phyloP scores from a whole-genome alignment of 1,284 basidiomycete species.

The Ustilago lituana region DNA sequence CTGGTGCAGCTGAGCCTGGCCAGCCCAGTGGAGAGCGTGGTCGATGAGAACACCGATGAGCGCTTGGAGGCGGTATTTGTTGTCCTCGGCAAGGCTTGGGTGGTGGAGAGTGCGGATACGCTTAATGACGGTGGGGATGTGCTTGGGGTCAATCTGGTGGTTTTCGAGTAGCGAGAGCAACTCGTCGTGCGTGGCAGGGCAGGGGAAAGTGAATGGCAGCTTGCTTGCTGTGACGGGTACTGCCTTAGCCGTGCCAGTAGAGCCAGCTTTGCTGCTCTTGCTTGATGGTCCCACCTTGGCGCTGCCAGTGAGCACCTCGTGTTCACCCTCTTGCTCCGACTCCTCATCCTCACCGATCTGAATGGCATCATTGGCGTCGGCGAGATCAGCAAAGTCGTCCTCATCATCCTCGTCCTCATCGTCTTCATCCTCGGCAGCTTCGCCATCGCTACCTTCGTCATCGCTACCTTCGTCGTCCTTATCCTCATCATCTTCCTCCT shows the following conservation, averaged over 20 bases:
- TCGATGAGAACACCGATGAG: conserved; percentile 88
- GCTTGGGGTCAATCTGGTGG: conserved; percentile 70
- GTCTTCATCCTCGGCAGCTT: conserved; percentile 53
- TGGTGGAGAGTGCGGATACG: conserved; percentile 91
- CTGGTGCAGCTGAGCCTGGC: conserved; percentile 30
- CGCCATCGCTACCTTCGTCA: conserved; percentile 21
- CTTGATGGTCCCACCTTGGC: conserved; percentile 11
- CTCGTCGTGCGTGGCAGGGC: conserved; percentile 85
- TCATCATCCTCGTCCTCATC: conserved; percentile 70
- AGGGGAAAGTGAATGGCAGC: conserved; percentile 89
- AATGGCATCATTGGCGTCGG: conserved; percentile 52
- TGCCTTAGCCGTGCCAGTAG: conserved; percentile 4
- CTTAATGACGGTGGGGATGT: conserved; percentile 84
- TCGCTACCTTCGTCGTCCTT: conserved; percentile 63
- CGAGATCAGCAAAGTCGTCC: conserved; percentile 55
- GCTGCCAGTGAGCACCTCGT: conserved; percentile 35
- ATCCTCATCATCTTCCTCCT: conserved; percentile 67
- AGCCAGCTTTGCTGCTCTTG: conserved; percentile 10
- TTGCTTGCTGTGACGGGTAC: conserved; percentile 26
- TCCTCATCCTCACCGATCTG: conserved; percentile 61
- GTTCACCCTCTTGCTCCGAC: conserved; percentile 41
- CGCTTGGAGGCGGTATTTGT: conserved; percentile 78
- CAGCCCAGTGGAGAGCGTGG: conserved; percentile 77
- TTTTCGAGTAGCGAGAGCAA: conserved; percentile 82
- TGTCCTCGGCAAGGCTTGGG: conserved; percentile 86